phyloP scores from a whole-genome alignment of 305 asterid genomes.

The Salvia sclarea region DNA sequence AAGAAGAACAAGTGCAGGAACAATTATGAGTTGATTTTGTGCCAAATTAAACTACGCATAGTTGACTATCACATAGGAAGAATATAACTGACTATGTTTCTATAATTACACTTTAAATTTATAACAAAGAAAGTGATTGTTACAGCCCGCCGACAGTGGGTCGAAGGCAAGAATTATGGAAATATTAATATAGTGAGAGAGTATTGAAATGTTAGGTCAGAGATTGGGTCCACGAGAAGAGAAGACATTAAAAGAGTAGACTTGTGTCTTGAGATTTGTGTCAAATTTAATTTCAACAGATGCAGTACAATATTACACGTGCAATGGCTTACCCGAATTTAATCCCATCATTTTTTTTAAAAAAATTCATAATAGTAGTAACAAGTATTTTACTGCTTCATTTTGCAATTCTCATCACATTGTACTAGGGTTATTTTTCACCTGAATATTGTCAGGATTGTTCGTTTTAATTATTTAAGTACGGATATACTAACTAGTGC shows the following conservation, averaged over 20 bases:
- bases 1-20: neutral
- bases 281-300: conserved; percentile 25
- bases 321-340: conserved; percentile 37
- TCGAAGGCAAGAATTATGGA: conserved; percentile 24
- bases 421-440: too few relatives aligned
- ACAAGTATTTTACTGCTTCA: too few relatives aligned
- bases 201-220: conserved; percentile 45
- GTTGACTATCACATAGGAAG: neutral
- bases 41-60: too few relatives aligned
- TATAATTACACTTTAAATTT: neutral
- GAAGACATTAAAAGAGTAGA: conserved; percentile 36
- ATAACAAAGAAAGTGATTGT: neutral
- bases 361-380: too few relatives aligned
- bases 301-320: conserved; percentile 56
- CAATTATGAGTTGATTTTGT: neutral
- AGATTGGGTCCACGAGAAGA: conserved; percentile 43
- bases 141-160: conserved; percentile 69
- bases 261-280: conserved; percentile 53
- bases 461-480: too few relatives aligned
- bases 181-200: conserved; percentile 6
- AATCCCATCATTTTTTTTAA: neutral
- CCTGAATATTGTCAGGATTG: too few relatives aligned
- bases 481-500: too few relatives aligned
- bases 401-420: too few relatives aligned
- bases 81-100: neutral